Evolutionary conservation across 1,284 basidiomycete genomes (phyloP), one percentile per base, ranked within the genome.

Genomic region (Tilletia indica): DNA sequence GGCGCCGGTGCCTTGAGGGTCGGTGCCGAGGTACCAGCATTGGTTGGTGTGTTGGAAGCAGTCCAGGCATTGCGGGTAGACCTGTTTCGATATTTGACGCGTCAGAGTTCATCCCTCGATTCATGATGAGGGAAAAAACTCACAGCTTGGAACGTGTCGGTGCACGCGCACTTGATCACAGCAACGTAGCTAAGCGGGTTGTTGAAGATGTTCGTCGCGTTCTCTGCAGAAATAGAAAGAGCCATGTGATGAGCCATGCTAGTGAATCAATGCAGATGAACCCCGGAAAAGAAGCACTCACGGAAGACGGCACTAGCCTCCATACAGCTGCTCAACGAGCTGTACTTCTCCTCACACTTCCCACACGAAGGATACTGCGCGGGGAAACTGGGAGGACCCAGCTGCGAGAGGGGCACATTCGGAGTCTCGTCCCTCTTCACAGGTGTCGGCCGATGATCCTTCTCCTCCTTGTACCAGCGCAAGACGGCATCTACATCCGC

Each of bases 21-120:
- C 79, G 1, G 79, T 81, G 16, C 79, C 79, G 9, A 68, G 47
- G 21, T 48, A 68, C 68, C 58, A 58, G 71, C 67, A 68, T 71
- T 79, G 77, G 49, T 80, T 58, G 0, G 79, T 80, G 45, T 75
- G 69, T 67, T 80, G 79, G 74, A 80, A 80, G 68, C 90, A 91
- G 77, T 91, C 89, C 36, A 89, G 88, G 76, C 90, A 91, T 85
- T 91, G 89, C 42, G 90, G 90, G 80, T 88, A 90, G 14, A 54
- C 51, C 51, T 54, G 51, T 31, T 31, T 31, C 25, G 25, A 31
- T 31, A 31, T 31, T 31, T 31, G 25, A 31, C 25, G 25, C 25
- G 25, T 31, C 25, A 31, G 25, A 1, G 25, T 31, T 31, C 25
- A 31, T 31, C 25, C 25, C 25, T 31, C 25, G 25, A 31, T 31